Conservation (phyloP, 106 monocot genomes). For the Acorus calamus region DNA sequence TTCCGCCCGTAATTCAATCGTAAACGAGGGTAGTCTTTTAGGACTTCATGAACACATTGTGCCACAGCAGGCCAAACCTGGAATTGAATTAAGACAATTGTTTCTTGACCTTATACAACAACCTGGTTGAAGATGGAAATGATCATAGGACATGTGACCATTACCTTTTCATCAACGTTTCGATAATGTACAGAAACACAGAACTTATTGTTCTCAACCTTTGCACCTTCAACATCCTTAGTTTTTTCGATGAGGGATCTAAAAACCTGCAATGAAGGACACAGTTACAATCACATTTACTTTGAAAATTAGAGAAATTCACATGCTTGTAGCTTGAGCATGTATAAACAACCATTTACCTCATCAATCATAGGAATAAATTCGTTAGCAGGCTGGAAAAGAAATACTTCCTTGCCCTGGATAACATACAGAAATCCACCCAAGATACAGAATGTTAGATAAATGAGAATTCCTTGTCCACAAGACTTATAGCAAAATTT, state of each 20-base stretch:
- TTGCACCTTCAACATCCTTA: slow-evolving; percentile 48
- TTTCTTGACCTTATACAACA: not conserved
- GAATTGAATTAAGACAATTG: not conserved
- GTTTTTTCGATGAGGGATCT: slow-evolving; percentile 37
- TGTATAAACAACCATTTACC: slow-evolving; percentile 16
- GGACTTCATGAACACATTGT: slow-evolving; percentile 38
- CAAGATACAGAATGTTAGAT: not conserved
- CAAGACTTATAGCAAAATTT: not conserved
- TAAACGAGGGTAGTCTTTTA: slow-evolving; percentile 58
- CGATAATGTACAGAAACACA: slow-evolving; percentile 78
- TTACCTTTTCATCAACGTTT: slow-evolving; percentile 53
- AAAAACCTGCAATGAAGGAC: slow-evolving; percentile 11
- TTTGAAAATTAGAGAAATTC: not conserved
- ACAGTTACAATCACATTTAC: not conserved
- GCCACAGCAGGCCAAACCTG: slow-evolving; percentile 54
- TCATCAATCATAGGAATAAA: slow-evolving; percentile 73
- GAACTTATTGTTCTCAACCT: slow-evolving; percentile 66
- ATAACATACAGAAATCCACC: not conserved
- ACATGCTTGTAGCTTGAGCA: not conserved
- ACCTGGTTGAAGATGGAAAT: not conserved
- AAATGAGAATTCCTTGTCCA: not conserved
- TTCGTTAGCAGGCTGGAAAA: slow-evolving; percentile 79
- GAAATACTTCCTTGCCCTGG: slow-evolving; percentile 57
- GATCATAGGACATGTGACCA: not conserved
- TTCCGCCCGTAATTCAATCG: slow-evolving; percentile 76